Base-by-base conservation (phyloP, 805 yeast species). In the Isabelozyma pseudorhagii region DNA sequence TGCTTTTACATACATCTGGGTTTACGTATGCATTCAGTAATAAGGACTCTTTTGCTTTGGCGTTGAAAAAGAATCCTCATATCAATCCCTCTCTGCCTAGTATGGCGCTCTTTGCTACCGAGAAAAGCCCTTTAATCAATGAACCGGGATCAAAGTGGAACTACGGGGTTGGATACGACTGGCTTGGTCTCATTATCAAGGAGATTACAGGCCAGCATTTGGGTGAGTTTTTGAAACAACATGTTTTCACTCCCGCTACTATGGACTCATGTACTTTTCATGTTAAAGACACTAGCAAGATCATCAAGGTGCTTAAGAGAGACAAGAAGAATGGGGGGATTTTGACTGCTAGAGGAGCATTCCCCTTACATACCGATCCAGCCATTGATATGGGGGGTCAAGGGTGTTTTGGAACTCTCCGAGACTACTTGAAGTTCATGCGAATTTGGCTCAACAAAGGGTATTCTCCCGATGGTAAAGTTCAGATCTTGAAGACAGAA, bases 321-420 rank as follows among this genome's bases (percentile, higher is more conserved):
- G 51, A 61, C 42, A 46, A 52, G 8, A 53, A 46, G 28, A 53
- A 54, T 18, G 59, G 58, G 5, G 38, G 50, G 14, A 43, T 50
- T 17, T 44, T 48, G n/a, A 50, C 54, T 27, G 47, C 53, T 38
- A 51, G 42, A 14, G 36, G 36, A 13, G 36, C 36, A 5, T 47
- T 44, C 14, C 54, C 58, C 36, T 58, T 59, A 29, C 53, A 58
- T 2, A 50, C 54, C 47, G 68, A 57, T 40, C 62, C 62, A 17
- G 52, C 36, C 39, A 46, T 70, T 8, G 77, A 73, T 50, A 66
- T 72, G 71, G 78, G 78, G 7, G 78, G 78, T n/a, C 75, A 67
- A 47, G 78, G 78, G 2, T 62, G 71, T 46, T 68, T 64, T 47
- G 72, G 74, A 0, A 65, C 67, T 2, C 68, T 67, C 1, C 63